Evolutionary conservation across 2,329 filamentous ascomycete genomes (phyloP), one percentile per base, ranked within the genome.

Genomic region (Cryphonectria carpinicola): DNA sequence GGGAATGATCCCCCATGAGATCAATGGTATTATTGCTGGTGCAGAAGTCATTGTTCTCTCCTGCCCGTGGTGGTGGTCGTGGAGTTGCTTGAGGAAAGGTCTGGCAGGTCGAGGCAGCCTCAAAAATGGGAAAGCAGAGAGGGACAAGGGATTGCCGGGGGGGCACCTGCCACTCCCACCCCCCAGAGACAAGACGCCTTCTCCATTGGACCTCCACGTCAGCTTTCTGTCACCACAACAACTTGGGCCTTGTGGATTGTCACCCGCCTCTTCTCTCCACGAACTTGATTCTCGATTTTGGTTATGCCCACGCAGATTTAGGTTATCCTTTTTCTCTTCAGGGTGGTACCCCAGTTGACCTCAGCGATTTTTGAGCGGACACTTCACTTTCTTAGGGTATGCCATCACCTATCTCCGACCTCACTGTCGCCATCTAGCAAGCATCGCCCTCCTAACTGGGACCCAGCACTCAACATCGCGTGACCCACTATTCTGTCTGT

Each of bases 301-400:
- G 68, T 64, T 71, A 71, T 64, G 32, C 66, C 71, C 61, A 58
- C 66, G 58, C 71, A 72, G 56, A 41, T 69, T 69, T 72, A 72
- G 63, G 56, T 49, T 64, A 71, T 71, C 69, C 68, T 69, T 72
- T 72, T 72, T 72, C 69, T 69, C 66, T 65, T 63, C 70, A 64
- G 69, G 56, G 68, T 46, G 62, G 65, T 60, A 69, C 49, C 49
- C 46, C 62, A 25, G 56, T 60, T 62, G 37, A 61, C 65, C 68
- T 60, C 68, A 72, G 68, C 68, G 68, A 37, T 66, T 70, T 72
- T 66, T 52, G 49, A 71, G 69, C 69, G 71, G 49, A 70, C 35
- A 41, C 63, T 68, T 72, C 46, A 58, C 46, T 68, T 62, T 62
- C 37, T 62, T 68, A 68, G 61, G 68, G 69, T 68, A 65, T 64